A percentile compares a stretch with the other conserved stretches of the same genome.
Evolutionary conservation across 352 stramenopile genomes (phyloP).

Genomic region (Pythium aristosporum): DNA sequence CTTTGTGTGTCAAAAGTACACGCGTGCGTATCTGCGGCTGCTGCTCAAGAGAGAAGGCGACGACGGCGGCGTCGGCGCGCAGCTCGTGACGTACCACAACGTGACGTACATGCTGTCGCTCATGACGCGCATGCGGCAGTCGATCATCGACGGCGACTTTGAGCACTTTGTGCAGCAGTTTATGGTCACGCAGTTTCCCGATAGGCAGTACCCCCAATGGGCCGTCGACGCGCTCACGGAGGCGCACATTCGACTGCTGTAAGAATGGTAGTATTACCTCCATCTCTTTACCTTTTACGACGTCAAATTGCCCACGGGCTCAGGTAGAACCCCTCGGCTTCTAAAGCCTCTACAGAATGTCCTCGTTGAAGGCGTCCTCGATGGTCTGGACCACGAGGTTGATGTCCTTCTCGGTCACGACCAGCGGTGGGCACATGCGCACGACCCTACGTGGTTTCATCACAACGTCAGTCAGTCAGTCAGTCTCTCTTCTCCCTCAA

Average conservation of each 20-base stretch:
- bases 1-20: slow-evolving; percentile 74
- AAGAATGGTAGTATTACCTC: neutral
- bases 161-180: slow-evolving; percentile 75
- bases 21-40: slow-evolving; percentile 64
- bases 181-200: slow-evolving; percentile 71
- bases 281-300: too few relatives aligned
- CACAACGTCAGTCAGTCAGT: slow-evolving; percentile 4
- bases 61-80: slow-evolving; percentile 56
- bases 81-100: slow-evolving; percentile 83
- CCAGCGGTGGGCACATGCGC: slow-evolving; percentile 78
- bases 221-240: slow-evolving; percentile 64
- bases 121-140: slow-evolving; percentile 66
- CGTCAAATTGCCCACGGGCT: too few relatives aligned
- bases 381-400: slow-evolving; percentile 66
- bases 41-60: slow-evolving; percentile 63
- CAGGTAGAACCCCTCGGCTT: neutral
- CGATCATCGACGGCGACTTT: slow-evolving; percentile 73
- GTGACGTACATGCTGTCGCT: slow-evolving; percentile 84
- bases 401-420: slow-evolving; percentile 83
- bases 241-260: slow-evolving; percentile 48
- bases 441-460: slow-evolving; percentile 47
- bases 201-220: slow-evolving; percentile 59
- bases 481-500: neutral
- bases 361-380: slow-evolving; percentile 58
- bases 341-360: slow-evolving; percentile 39